Conservation (phyloP, 306 rosid species). For the Styphnolobium japonicum region DNA sequence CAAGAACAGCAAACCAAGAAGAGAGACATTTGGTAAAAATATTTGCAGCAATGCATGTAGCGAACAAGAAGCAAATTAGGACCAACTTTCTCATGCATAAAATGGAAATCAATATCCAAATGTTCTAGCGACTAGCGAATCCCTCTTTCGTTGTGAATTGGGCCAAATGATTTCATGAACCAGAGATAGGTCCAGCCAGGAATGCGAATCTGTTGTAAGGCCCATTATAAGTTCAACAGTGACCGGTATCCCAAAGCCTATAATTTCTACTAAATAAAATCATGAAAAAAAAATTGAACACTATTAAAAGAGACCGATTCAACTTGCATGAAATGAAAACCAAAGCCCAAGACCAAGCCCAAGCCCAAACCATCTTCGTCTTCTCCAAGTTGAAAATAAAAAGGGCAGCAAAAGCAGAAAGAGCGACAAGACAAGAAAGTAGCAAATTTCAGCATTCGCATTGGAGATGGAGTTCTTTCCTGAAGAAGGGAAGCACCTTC, state of each 20-base stretch:
- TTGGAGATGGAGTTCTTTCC: constrained; percentile 57
- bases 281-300: too few species aligned
- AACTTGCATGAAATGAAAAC: too few species aligned
- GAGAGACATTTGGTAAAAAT: too few species aligned
- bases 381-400: constrained; percentile 13
- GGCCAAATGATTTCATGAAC: background rate
- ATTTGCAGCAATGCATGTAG: too few species aligned
- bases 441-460: background rate
- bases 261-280: background rate
- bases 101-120: too few species aligned
- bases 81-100: too few species aligned
- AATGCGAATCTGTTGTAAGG: background rate
- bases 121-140: too few species aligned
- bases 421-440: background rate
- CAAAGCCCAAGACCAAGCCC: background rate
- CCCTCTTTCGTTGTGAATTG: too few species aligned
- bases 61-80: too few species aligned
- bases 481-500: constrained; percentile 53
- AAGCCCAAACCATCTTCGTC: too few species aligned
- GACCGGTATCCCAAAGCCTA: constrained; percentile 1
- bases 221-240: background rate
- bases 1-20: too few species aligned
- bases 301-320: background rate
- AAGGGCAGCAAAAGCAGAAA: background rate
- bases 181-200: background rate